These are phyloP conservation scores for Podospora appendiculata DNA, from an alignment of 495 filamentous ascomycete genomes.

Conservation along the genomic window DNA sequence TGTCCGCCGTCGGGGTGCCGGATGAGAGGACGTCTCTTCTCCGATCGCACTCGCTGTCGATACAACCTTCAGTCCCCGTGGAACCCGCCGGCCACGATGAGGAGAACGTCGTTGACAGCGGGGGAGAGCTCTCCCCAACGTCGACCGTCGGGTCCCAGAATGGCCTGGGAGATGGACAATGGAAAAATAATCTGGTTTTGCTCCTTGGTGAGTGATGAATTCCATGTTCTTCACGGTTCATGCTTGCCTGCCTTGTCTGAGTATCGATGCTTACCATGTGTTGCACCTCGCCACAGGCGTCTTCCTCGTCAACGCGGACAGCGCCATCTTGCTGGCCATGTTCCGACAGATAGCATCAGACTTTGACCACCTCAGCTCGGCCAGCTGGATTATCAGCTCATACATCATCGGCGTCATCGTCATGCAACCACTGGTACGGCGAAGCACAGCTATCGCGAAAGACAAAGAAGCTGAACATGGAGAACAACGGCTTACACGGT, in stretches of 20 bases:
- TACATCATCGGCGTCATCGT: slow-evolving; percentile 9
- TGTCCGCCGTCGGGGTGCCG: too few species aligned
- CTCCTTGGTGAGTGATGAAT: slow-evolving; percentile 3
- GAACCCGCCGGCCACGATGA: neutral
- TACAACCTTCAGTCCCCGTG: too few species aligned
- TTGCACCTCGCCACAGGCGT: slow-evolving; percentile 1
- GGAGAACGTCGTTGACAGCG: neutral
- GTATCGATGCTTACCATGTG: too few species aligned
- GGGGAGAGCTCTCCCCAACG: neutral
- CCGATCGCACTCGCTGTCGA: too few species aligned
- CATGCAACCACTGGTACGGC: slow-evolving; percentile 6
- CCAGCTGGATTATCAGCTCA: slow-evolving; percentile 12
- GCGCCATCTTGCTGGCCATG: slow-evolving; percentile 12
- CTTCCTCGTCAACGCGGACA: slow-evolving; percentile 14
- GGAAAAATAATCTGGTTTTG: slow-evolving; percentile 9
- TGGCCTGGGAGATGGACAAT: neutral
- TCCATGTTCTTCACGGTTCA: neutral
- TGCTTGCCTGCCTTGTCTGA: too few species aligned
- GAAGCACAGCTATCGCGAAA: neutral
- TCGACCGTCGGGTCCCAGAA: slow-evolving; percentile 2
- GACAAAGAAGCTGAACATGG: neutral
- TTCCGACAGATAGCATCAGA: slow-evolving; percentile 13
- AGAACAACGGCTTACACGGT: neutral
- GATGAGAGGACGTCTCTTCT: too few species aligned
- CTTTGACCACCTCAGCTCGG: slow-evolving; percentile 8